Evolutionary conservation across 139 green algal genomes (phyloP), one percentile per base, ranked within the genome.

Genomic region (Tetratostichococcus sp.): DNA sequence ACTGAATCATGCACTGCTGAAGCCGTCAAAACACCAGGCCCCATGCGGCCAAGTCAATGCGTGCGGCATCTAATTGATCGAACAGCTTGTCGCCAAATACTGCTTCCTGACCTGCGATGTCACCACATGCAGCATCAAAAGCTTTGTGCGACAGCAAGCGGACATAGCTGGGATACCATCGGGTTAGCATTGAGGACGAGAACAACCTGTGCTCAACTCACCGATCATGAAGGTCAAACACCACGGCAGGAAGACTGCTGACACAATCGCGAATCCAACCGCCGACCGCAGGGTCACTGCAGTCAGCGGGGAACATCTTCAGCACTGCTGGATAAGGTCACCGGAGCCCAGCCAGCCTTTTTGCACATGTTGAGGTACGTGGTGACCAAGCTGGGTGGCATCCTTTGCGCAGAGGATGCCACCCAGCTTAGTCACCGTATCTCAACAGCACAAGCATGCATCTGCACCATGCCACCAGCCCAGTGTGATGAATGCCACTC

Each of bases 151-250:
- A n/a, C n/a, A n/a, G n/a, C n/a, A n/a, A n/a, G n/a, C n/a, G n/a
- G n/a, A n/a, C n/a, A n/a, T n/a, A n/a, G n/a, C n/a, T n/a, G n/a
- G n/a, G n/a, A n/a, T n/a, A n/a, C n/a, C n/a, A n/a, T n/a, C n/a
- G n/a, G n/a, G n/a, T n/a, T n/a, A n/a, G n/a, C n/a, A 50, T 50
- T 8, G 39, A 22, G 39, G 39, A 50, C 39, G 14, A 50, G 39
- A 8, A 50, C 14, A 22, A 8, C 8, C 8, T 22, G 8, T 50
- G 8, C 39, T 8, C 14, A 8, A 50, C 14, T 50, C 22, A 70
- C 72, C 72, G 19, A 76, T 76, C 30, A 57, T 70, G 58, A 70
- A 76, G 4, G 72, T 62, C 32, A 76, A 58, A 33, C 28, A 70
- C 72, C 72, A 76, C 22, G 72, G 50, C 72, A 76, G 33, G 19